A percentile compares a stretch with the other conserved stretches of the same genome.
These are phyloP conservation scores for Acacia confusa DNA, from an alignment of 306 rosid genomes.

Conservation along the genomic window DNA sequence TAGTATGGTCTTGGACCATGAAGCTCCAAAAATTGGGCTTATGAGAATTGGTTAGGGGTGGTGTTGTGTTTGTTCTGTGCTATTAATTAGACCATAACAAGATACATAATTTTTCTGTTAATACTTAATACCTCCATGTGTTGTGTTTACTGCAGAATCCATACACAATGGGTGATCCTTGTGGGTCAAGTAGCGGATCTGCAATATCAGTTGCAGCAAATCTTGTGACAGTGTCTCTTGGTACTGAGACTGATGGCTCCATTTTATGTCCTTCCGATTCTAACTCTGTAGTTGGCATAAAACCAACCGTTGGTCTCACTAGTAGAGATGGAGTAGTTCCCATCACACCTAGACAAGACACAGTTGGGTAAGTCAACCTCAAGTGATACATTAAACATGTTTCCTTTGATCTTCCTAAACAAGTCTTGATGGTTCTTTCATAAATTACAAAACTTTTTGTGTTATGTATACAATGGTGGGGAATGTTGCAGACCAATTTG, in stretches of 20 bases:
- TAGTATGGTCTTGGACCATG: no score
- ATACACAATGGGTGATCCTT: conserved; percentile 42
- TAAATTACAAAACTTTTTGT: neutral
- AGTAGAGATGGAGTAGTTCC: conserved; percentile 76
- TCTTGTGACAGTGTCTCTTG: conserved; percentile 56
- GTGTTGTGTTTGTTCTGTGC: neutral
- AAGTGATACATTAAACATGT: neutral
- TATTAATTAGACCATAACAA: neutral
- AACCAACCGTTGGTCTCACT: conserved; percentile 55
- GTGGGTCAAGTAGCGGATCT: conserved; percentile 20
- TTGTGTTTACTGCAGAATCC: conserved; percentile 42
- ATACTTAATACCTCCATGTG: neutral
- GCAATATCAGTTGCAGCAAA: conserved; percentile 71
- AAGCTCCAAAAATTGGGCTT: no score
- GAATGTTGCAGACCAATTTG: conserved; percentile 53
- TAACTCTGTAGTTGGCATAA: conserved; percentile 45
- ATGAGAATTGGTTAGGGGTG: neutral
- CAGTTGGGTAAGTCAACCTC: conserved; percentile 56
- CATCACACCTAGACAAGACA: conserved; percentile 60
- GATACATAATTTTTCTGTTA: neutral
- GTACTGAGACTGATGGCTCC: conserved; percentile 60
- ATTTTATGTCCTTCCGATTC: conserved; percentile 49
- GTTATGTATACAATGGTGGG: conserved; percentile 6
- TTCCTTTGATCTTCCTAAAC: neutral
- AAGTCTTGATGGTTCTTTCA: neutral